Evolutionary conservation across 352 stramenopile genomes (phyloP), one percentile per base, ranked within the genome.

Genomic region (Pythium myriotylum): DNA sequence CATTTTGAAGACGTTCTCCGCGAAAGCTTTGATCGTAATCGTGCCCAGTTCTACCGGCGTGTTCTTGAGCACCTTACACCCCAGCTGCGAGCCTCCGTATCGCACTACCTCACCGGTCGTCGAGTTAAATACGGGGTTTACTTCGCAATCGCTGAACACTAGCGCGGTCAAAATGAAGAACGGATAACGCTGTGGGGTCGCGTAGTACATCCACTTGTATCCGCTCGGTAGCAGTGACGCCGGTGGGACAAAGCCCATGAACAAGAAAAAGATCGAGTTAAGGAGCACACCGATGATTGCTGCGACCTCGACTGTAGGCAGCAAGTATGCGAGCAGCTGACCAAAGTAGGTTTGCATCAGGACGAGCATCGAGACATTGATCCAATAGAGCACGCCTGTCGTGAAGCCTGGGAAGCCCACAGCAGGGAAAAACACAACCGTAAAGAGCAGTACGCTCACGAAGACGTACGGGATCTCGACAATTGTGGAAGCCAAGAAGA

Each of bases 401-500:
- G n/a, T 41, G 17, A 50, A 40, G 29, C 58, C 68, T 20, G 58
- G 59, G 52, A 76, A 66, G 27, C 71, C 71, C 7, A 62, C 67
- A 9, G 71, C 42, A 8, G 58, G 58, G 47, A 59, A 76, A 19
- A 72, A 73, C 46, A 79, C 68, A 19, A 53, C 47, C n/a, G 32
- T 57, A 39, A 74, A 79, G 13, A 76, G 0, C 10, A 76, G 43
- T n/a, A 35, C 50, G 20, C 47, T 54, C 2, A 24, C 52, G 51
- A 76, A 59, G 5, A 76, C 56, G 55, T 74, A 76, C 33, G 71
- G 71, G 24, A 79, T 67, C 71, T 97, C 91, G 14, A 73, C 68
- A 22, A 96, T 22, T 12, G 73, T 86, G 32, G 78, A 81, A 3
- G 76, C 72, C 13, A 89, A 45, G 41, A 68, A 71, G 54, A 94